Percentiles rank a stretch among this genome's conserved stretches.
These are phyloP conservation scores for Secale cereale DNA, from an alignment of 176 grass and related monocot genomes.

Conservation along the genomic window DNA sequence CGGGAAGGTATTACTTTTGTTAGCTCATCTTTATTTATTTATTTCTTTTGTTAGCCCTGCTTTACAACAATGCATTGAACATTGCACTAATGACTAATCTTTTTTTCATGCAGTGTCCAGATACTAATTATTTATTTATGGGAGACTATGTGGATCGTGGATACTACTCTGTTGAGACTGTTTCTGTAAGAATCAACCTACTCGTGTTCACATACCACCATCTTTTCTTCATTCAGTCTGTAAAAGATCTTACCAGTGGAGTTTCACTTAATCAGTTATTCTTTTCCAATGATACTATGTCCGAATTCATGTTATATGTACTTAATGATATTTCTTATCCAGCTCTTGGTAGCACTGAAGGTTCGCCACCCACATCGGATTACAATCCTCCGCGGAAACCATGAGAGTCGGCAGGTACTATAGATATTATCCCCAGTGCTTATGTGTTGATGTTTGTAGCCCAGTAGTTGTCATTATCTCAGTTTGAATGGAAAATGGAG, in stretches of 20 bases:
- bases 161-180: slow-evolving; percentile 98
- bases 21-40: slow-evolving; percentile 15
- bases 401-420: slow-evolving; percentile 86
- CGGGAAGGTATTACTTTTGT: slow-evolving; percentile 54
- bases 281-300: neutral
- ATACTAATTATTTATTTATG: slow-evolving; percentile 99
- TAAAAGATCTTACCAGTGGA: neutral
- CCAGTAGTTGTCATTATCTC: neutral
- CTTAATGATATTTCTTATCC: slow-evolving; percentile 32
- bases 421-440: neutral
- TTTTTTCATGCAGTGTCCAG: slow-evolving; percentile 67
- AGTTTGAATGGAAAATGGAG: neutral
- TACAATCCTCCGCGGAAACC: slow-evolving; percentile 95
- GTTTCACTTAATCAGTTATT: neutral
- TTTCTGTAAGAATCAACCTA: slow-evolving; percentile 58
- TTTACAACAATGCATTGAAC: neutral
- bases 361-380: slow-evolving; percentile 90
- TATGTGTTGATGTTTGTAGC: neutral
- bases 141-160: slow-evolving; percentile 98
- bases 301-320: slow-evolving; percentile 2
- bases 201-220: neutral
- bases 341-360: slow-evolving; percentile 94
- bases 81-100: slow-evolving; percentile 8
- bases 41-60: neutral
- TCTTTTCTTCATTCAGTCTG: neutral